These are phyloP conservation scores for Emmonsiellopsis sp. DNA, from an alignment of 2,329 filamentous ascomycete species.

Conservation along the genomic window DNA sequence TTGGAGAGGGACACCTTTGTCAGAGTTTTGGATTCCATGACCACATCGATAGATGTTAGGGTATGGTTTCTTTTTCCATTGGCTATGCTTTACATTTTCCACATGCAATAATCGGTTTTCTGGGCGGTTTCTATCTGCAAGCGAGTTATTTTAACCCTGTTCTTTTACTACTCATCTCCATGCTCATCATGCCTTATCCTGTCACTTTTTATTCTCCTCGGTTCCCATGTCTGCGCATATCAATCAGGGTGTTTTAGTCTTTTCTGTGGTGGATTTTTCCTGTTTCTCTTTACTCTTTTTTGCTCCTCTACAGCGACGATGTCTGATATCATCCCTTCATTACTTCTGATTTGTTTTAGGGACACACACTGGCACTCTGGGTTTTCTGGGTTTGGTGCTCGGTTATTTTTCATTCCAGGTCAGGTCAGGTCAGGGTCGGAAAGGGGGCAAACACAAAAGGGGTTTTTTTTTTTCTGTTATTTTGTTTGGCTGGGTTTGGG, in stretches of 20 bases:
- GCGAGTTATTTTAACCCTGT: background rate
- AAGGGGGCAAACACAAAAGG: background rate
- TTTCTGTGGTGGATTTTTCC: constrained; percentile 13
- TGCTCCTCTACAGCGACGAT: background rate
- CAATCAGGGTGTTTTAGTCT: constrained; percentile 11
- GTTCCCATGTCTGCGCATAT: constrained; percentile 1
- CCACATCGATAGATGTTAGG: background rate
- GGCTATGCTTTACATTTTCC: background rate
- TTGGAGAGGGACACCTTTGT: background rate
- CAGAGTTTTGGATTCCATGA: background rate
- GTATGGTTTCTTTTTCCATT: background rate
- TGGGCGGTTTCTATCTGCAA: background rate
- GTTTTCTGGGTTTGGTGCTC: constrained; percentile 5
- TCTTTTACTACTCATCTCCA: constrained; percentile 7
- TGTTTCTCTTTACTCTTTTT: constrained; percentile 16
- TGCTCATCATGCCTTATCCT: constrained; percentile 7
- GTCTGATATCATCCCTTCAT: background rate
- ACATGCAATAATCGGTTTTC: constrained; percentile 2
- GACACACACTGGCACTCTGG: background rate
- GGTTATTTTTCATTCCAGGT: constrained; percentile 15
- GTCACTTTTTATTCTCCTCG: background rate
- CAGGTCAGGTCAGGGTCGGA: background rate
- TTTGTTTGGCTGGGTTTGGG: constrained; percentile 10
- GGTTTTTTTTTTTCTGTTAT: constrained; percentile 12
- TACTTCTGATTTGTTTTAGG: background rate